Percentiles rank a stretch among this genome's conserved stretches.
Conservation (phyloP, 768 basidiomycete genomes). For the Kwoniella bestiolae region DNA sequence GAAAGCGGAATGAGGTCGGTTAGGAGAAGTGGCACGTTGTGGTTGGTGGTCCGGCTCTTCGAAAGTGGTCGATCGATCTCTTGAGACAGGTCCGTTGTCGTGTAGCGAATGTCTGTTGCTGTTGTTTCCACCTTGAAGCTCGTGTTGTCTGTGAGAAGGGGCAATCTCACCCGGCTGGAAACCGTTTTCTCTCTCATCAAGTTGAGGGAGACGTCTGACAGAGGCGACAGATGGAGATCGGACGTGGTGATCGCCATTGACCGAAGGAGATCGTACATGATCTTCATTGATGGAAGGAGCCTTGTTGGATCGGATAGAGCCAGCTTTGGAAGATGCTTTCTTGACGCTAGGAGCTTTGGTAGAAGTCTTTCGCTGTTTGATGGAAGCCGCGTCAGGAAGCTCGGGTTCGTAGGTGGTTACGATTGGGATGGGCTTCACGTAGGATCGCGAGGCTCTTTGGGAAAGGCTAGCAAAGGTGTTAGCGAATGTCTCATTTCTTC, state of each 20-base stretch:
- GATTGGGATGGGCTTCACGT: slow-evolving; percentile 47
- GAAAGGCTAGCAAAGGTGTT: slow-evolving; percentile 11
- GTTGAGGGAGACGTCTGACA: slow-evolving; percentile 24
- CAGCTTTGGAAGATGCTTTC: slow-evolving; percentile 17
- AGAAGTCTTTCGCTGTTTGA: slow-evolving; percentile 34
- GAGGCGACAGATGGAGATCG: slow-evolving; percentile 32
- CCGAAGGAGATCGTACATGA: slow-evolving; percentile 1
- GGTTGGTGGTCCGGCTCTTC: slow-evolving; percentile 26
- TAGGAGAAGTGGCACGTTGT: slow-evolving; percentile 14
- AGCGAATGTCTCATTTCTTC: background rate
- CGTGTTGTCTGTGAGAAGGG: slow-evolving; percentile 41
- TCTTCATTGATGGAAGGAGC: slow-evolving; percentile 18
- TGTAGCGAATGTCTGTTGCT: slow-evolving; percentile 27
- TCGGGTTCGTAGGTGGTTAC: slow-evolving; percentile 51
- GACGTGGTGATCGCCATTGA: background rate
- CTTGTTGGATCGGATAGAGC: slow-evolving; percentile 20
- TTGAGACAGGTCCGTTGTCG: slow-evolving; percentile 35
- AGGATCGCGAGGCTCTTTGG: slow-evolving; percentile 39
- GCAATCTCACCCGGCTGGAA: slow-evolving; percentile 41
- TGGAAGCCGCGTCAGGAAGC: slow-evolving; percentile 23
- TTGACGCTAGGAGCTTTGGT: slow-evolving; percentile 32
- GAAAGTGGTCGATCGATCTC: slow-evolving; percentile 37
- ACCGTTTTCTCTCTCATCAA: slow-evolving; percentile 23
- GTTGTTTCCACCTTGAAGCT: slow-evolving; percentile 42
- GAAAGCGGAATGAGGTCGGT: slow-evolving; percentile 35